Evolutionary conservation across 129 eudicot genomes (phyloP).

Genomic region (Artemisia argyi): DNA sequence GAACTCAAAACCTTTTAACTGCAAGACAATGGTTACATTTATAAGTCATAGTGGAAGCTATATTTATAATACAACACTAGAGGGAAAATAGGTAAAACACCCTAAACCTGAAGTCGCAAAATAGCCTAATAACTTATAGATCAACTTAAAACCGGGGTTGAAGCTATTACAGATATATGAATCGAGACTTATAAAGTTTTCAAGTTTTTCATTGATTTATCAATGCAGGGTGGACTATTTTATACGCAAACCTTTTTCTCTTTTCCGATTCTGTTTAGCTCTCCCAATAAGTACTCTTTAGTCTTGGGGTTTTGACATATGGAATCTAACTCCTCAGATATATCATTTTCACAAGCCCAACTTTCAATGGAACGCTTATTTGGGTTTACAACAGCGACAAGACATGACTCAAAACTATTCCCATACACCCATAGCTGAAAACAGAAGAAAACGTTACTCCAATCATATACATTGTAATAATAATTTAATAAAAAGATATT

Average conservation of each 20-base stretch:
- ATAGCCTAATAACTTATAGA: too few species aligned
- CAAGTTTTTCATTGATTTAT: too few species aligned
- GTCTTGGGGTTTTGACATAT: constrained; percentile 63
- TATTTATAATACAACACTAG: too few species aligned
- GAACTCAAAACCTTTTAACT: constrained; percentile 89
- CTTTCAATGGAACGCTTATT: constrained; percentile 58
- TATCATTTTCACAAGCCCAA: constrained; percentile 61
- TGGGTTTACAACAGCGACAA: constrained; percentile 79
- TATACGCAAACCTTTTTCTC: constrained; percentile 65
- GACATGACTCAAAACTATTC: constrained; percentile 82
- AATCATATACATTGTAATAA: neutral
- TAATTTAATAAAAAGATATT: neutral
- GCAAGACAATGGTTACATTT: constrained; percentile 23
- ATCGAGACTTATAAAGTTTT: too few species aligned
- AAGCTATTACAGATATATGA: too few species aligned
- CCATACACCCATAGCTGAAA: constrained; percentile 90
- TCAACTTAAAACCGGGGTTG: too few species aligned
- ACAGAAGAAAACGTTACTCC: neutral
- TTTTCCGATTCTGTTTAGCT: constrained; percentile 61
- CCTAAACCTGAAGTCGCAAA: too few species aligned
- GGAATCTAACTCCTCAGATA: constrained; percentile 61
- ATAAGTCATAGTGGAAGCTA: neutral
- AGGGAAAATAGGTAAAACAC: too few species aligned
- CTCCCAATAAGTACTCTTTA: constrained; percentile 60
- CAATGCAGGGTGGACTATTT: too few species aligned